Evolutionary conservation across 768 basidiomycete genomes (phyloP), one percentile per base, ranked within the genome.

Genomic region (Serendipita sp.): DNA sequence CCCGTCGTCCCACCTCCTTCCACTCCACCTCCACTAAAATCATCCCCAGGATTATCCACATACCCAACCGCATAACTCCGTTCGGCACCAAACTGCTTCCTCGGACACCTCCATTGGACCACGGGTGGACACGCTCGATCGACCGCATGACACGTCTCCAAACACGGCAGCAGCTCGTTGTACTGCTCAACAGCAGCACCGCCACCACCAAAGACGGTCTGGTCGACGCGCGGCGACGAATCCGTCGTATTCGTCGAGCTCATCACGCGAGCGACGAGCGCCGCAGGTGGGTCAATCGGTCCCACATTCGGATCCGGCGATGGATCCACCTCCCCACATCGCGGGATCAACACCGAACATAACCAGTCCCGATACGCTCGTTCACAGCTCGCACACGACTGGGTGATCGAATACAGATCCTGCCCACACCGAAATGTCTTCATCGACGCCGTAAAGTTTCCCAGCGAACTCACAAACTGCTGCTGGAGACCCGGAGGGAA

Each of bases 121-220:
- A 88, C 82, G 30, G 76, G 76, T 3, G 90, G 90, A 70, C 90
- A 94, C 11, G 87, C 80, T 28, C 90, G 80, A 66, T 87, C 85
- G 24, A 80, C 82, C 0, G 79, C 77, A 17, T 81, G 78, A 72
- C 91, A 94, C 31, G 79, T 81, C 73, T 90, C 91, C 9, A 90
- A 72, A 69, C 90, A 92, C 2, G 91, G 90, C 34, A 88, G 74
- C 16, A 93, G 73, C 69, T 80, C 77, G n/a, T 72, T 74, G 72
- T 88, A 90, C 1, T 75, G 61, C 20, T 69, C 71, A 1, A 69
- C 67, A 65, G 78, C 72, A 13, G 75, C 61, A n/a, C 82, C 79
- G 44, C 84, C 73, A 61, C n/a, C n/a, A 71, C 73, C 13, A 33
- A 62, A 22, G 2, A 75, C 68, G 65, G 81, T 82, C 38, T 56